A percentile compares a stretch with the other conserved stretches of the same genome.
Evolutionary conservation across 2,329 filamentous ascomycete species (phyloP).

Genomic region (Cladosporium halotolerans): DNA sequence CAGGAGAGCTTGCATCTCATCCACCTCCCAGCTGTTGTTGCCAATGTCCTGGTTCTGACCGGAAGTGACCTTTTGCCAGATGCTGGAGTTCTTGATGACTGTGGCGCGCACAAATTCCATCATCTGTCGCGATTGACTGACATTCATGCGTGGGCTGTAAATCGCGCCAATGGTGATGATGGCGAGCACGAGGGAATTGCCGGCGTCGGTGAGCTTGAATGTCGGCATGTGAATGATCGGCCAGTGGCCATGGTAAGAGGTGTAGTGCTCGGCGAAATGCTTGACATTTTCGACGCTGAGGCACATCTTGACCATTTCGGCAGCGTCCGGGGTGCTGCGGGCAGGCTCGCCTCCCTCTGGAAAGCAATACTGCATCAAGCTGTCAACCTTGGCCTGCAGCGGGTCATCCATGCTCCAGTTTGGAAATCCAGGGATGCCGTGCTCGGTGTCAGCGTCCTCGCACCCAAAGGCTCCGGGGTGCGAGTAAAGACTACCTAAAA

Average conservation of each 20-base stretch:
- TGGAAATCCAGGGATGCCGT: slow-evolving; percentile 30
- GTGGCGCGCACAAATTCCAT: slow-evolving; percentile 58
- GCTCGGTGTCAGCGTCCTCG: slow-evolving; percentile 28
- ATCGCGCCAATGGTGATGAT: slow-evolving; percentile 71
- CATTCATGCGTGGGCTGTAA: slow-evolving; percentile 59
- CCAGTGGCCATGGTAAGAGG: slow-evolving; percentile 68
- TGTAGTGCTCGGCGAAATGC: slow-evolving; percentile 65
- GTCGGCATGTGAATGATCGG: slow-evolving; percentile 66
- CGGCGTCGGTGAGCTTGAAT: slow-evolving; percentile 60
- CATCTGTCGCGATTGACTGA: slow-evolving; percentile 59
- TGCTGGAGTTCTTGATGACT: slow-evolving; percentile 50
- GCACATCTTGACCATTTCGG: slow-evolving; percentile 40
- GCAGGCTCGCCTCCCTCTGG: slow-evolving; percentile 50
- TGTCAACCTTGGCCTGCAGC: slow-evolving; percentile 40
- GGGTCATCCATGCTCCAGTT: slow-evolving; percentile 43
- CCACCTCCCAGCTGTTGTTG: slow-evolving; percentile 41
- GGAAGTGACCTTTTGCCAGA: slow-evolving; percentile 42
- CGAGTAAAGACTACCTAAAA: slow-evolving; percentile 45
- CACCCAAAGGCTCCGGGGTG: slow-evolving; percentile 38
- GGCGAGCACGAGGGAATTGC: slow-evolving; percentile 60
- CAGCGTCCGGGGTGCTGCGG: slow-evolving; percentile 45
- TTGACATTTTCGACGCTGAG: slow-evolving; percentile 63
- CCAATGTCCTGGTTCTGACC: slow-evolving; percentile 36
- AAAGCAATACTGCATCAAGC: slow-evolving; percentile 47
- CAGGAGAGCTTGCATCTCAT: slow-evolving; percentile 62